Conservation (phyloP, 2,329 filamentous ascomycete species). For the Diaporthe ilicicola region DNA sequence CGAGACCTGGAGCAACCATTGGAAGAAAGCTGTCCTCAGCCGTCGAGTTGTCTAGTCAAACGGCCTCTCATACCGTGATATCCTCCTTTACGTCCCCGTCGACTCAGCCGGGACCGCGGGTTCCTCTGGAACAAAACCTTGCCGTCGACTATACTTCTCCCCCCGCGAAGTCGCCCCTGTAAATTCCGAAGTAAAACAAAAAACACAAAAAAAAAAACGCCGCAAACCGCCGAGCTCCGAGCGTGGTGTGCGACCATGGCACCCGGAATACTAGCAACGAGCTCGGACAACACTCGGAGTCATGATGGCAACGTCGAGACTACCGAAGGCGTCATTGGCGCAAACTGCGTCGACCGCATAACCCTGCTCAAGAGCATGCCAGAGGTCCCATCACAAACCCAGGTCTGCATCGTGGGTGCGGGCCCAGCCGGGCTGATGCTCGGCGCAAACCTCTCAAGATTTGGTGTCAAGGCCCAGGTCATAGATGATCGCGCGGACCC, state of each 20-base stretch:
- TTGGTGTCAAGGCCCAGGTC: conserved; percentile 64
- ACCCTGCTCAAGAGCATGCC: conserved; percentile 59
- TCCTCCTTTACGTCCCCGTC: not conserved
- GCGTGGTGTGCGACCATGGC: conserved; percentile 27
- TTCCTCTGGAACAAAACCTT: not conserved
- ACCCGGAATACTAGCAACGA: conserved; percentile 29
- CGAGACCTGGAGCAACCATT: not conserved
- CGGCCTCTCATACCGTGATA: not conserved
- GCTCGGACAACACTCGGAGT: conserved; percentile 31
- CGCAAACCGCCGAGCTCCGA: not conserved
- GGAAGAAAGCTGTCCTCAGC: not conserved
- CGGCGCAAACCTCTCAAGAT: conserved; percentile 62
- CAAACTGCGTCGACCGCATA: conserved; percentile 53
- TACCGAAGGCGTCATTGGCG: conserved; percentile 32
- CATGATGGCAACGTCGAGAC: conserved; percentile 33
- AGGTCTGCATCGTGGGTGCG: conserved; percentile 59
- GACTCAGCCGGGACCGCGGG: not conserved
- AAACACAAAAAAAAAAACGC: too few relatives aligned
- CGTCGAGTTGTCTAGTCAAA: not conserved
- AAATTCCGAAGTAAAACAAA: not conserved
- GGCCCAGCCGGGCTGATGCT: conserved; percentile 61
- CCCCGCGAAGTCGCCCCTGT: not conserved
- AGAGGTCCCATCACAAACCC: conserved; percentile 53
- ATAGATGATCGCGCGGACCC: conserved; percentile 66
- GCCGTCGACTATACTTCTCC: not conserved